Evolutionary conservation across 1,139 yeast species (phyloP).

Genomic region (Candida sanyaensis): DNA sequence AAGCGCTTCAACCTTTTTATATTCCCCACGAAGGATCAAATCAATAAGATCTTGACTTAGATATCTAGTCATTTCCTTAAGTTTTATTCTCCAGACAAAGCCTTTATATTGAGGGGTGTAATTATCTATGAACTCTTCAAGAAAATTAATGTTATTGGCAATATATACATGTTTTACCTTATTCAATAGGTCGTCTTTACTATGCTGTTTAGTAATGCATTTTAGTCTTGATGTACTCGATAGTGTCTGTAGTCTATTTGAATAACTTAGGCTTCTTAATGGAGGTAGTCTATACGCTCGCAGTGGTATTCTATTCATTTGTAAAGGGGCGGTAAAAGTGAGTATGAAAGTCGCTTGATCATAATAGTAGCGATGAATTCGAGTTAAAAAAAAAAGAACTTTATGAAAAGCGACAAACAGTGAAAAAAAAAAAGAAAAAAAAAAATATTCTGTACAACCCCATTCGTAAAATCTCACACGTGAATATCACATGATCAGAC

Average conservation of each 20-base stretch:
- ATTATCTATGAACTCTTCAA: constrained; percentile 2
- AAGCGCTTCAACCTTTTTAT: background rate
- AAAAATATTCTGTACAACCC: background rate
- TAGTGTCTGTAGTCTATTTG: background rate
- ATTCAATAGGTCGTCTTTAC: background rate
- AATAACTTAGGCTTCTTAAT: background rate
- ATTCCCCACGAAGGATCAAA: background rate
- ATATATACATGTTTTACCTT: background rate
- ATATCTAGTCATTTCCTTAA: background rate
- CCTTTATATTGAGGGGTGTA: background rate
- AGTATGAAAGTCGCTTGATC: no score
- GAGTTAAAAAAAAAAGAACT: background rate
- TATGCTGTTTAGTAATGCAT: background rate
- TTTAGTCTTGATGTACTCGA: background rate
- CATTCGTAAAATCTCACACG: background rate
- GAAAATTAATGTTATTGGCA: background rate
- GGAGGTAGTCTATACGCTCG: no score
- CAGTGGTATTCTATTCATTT: no score
- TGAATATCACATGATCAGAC: constrained; percentile 43
- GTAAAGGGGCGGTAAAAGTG: no score
- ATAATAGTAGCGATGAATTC: no score
- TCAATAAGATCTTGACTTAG: background rate
- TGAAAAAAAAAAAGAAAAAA: background rate
- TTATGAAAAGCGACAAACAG: background rate
- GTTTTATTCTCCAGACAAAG: background rate